Conservation (phyloP, 73 alveolate species). For the Tetrahymena thermophila region DNA sequence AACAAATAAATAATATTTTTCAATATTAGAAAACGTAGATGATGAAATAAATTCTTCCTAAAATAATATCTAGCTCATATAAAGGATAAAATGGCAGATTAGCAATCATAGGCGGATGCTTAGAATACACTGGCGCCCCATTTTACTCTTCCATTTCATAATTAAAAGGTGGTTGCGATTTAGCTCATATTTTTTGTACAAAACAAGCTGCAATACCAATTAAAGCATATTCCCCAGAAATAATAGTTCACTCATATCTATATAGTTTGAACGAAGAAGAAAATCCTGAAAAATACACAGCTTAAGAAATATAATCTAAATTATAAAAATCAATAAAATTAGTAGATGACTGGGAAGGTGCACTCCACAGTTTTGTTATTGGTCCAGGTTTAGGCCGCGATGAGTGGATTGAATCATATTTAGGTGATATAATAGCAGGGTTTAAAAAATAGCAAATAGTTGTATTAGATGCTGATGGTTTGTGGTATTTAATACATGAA, state of each 20-base stretch:
- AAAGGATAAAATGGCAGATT: conserved; percentile 91
- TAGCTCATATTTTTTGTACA: conserved; percentile 82
- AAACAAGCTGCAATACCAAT: conserved; percentile 86
- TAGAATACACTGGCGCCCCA: conserved; percentile 97
- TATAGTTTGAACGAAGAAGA: conserved; percentile 36
- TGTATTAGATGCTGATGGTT: conserved; percentile 94
- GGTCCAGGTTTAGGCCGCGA: conserved; percentile 96
- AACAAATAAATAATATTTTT: not conserved
- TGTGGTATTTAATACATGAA: conserved; percentile 57
- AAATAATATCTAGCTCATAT: not conserved
- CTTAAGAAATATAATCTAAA: conserved; percentile 59
- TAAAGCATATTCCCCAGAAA: conserved; percentile 95
- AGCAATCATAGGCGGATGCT: conserved; percentile 91
- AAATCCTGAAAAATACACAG: conserved; percentile 8
- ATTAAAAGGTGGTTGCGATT: conserved; percentile 87
- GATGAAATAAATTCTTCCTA: not conserved
- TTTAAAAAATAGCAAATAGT: conserved; percentile 36
- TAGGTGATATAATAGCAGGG: conserved; percentile 43
- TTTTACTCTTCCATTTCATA: conserved; percentile 85
- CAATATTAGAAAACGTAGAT: not conserved
- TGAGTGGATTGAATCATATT: conserved; percentile 31
- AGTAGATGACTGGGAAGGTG: not conserved
- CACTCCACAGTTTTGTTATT: conserved; percentile 67
- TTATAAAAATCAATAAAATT: conserved; percentile 31
- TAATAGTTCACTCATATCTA: conserved; percentile 86